Evolutionary conservation across 73 alveolate genomes (phyloP).

Genomic region (Paramecium pentaurelia): DNA sequence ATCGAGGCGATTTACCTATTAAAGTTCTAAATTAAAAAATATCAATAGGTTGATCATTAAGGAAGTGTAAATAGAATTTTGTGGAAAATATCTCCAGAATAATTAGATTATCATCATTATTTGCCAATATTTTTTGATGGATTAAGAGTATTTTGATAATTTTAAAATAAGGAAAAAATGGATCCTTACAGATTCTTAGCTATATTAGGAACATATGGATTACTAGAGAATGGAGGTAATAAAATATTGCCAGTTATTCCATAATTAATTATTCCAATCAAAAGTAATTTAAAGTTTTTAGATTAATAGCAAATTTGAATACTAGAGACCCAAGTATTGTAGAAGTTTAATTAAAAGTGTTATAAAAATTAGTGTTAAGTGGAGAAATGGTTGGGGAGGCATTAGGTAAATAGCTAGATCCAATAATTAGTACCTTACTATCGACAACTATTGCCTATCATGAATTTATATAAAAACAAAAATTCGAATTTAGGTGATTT

Average conservation of each 20-base stretch:
- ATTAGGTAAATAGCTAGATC: conserved; percentile 7
- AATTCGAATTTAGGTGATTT: conserved; percentile 94
- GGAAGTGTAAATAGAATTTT: conserved; percentile 93
- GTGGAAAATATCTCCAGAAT: conserved; percentile 95
- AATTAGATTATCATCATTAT: conserved; percentile 98
- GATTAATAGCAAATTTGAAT: conserved; percentile 90
- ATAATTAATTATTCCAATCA: conserved; percentile 94
- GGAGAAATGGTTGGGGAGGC: conserved; percentile 99
- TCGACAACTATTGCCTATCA: conserved; percentile 97
- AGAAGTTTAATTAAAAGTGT: conserved; percentile 93
- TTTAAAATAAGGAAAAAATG: conserved; percentile 81
- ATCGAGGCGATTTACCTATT: conserved; percentile 98
- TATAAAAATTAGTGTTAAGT: conserved; percentile 94
- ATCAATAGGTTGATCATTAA: conserved; percentile 79
- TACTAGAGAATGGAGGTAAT: conserved; percentile 97
- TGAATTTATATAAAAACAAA: conserved; percentile 93
- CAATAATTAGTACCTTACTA: conserved; percentile 95
- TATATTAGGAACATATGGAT: conserved; percentile 95
- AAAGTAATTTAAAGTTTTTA: conserved; percentile 52
- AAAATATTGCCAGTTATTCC: conserved; percentile 99
- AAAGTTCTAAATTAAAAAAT: conserved; percentile 9
- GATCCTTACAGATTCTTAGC: conserved; percentile 99
- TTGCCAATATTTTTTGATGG: conserved; percentile 99
- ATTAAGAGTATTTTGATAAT: conserved; percentile 74
- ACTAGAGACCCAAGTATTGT: conserved; percentile 98